These are phyloP conservation scores for Candida quercuum DNA, from an alignment of 805 yeast species.

Conservation along the genomic window DNA sequence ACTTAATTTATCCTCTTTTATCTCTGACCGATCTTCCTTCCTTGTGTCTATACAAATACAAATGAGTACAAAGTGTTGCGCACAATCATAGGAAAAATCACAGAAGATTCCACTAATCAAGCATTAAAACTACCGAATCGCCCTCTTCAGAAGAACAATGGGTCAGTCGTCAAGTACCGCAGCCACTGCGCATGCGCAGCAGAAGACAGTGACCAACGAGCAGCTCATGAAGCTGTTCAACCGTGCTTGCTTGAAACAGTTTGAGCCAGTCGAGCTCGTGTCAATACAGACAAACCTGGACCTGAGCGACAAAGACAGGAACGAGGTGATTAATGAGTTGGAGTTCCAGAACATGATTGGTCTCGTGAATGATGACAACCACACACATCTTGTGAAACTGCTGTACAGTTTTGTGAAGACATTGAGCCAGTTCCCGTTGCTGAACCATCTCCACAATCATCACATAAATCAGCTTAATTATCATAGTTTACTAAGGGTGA, in stretches of 20 bases:
- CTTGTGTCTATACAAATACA: no score
- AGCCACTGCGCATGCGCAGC: background rate
- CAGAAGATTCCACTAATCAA: no score
- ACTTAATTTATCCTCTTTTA: no score
- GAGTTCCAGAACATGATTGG: slow-evolving; percentile 29
- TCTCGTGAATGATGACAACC: slow-evolving; percentile 31
- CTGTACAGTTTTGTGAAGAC: slow-evolving; percentile 37
- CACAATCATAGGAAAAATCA: no score
- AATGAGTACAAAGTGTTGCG: no score
- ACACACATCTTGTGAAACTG: slow-evolving; percentile 25
- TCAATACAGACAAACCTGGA: slow-evolving; percentile 22
- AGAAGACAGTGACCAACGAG: slow-evolving; percentile 11
- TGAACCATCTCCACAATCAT: slow-evolving; percentile 24
- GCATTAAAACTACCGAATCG: no score
- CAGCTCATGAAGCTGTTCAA: slow-evolving; percentile 25
- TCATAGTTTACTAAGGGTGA: slow-evolving; percentile 37
- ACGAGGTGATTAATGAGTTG: slow-evolving; percentile 21
- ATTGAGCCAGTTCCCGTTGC: slow-evolving; percentile 46
- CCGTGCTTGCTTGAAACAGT: slow-evolving; percentile 26
- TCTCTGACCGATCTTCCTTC: no score
- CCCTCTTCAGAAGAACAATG: no score
- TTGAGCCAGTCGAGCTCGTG: slow-evolving; percentile 30
- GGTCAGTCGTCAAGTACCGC: slow-evolving; percentile 21
- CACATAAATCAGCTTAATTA: slow-evolving; percentile 28
- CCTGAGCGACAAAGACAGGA: slow-evolving; percentile 16